Evolutionary conservation across 768 basidiomycete species (phyloP).

Genomic region (Ephemerocybe angulata): DNA sequence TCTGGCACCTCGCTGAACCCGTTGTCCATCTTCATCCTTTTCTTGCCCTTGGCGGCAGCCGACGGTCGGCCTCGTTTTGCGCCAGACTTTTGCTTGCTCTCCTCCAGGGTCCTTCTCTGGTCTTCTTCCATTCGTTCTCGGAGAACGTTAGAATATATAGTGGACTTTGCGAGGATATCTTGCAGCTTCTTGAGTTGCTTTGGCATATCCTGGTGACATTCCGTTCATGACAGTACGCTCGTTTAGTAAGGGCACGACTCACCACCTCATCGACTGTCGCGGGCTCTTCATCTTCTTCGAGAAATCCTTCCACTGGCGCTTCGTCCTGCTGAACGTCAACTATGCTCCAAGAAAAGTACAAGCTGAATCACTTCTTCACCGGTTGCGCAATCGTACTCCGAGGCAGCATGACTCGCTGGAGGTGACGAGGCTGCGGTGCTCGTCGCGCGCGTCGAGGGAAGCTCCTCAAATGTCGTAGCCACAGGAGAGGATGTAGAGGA

Average conservation of each 20-base stretch:
- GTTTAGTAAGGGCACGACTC: background rate
- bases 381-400: constrained; percentile 23
- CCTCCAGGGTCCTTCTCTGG: constrained; percentile 28
- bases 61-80: constrained; percentile 23
- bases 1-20: constrained; percentile 16
- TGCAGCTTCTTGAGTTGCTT: constrained; percentile 52
- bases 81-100: constrained; percentile 17
- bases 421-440: constrained; percentile 26
- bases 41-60: constrained; percentile 21
- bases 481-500: constrained; percentile 17
- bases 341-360: background rate
- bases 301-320: background rate
- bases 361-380: constrained; percentile 13
- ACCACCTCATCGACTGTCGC: constrained; percentile 13
- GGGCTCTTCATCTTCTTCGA: background rate
- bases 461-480: constrained; percentile 12
- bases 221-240: background rate
- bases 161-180: constrained; percentile 71
- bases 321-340: background rate
- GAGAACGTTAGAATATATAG: constrained; percentile 68
- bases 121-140: constrained; percentile 73
- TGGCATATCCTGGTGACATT: constrained; percentile 46
- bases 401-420: constrained; percentile 16
- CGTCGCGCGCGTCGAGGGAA: constrained; percentile 8
- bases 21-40: constrained; percentile 20